phyloP scores from a whole-genome alignment of 805 yeast species.

The Priceomyces melissophilus region DNA sequence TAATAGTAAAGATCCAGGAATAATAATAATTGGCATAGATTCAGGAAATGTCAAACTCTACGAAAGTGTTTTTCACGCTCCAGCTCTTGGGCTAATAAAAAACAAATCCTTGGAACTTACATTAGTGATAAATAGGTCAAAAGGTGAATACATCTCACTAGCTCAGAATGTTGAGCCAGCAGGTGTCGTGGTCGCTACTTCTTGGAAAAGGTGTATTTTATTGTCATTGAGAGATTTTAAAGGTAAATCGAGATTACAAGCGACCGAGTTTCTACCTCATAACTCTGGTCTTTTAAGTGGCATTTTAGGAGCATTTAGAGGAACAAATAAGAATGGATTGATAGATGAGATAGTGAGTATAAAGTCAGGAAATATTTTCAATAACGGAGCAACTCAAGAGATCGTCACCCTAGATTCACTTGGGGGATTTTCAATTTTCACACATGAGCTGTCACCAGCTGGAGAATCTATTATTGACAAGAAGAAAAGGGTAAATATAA shows the following conservation, averaged over 20 bases:
- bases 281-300: slow-evolving; percentile 6
- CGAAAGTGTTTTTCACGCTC: slow-evolving; percentile 70
- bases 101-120: slow-evolving; percentile 41
- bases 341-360: slow-evolving; percentile 55
- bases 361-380: slow-evolving; percentile 49
- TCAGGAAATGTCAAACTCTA: slow-evolving; percentile 64
- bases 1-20: slow-evolving; percentile 56
- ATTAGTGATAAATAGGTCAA: slow-evolving; percentile 28
- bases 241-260: slow-evolving; percentile 54
- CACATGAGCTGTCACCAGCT: slow-evolving; percentile 25
- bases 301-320: slow-evolving; percentile 5
- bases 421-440: slow-evolving; percentile 35
- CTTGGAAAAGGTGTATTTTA: slow-evolving; percentile 61
- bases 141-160: slow-evolving; percentile 54
- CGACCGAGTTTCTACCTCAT: slow-evolving; percentile 24
- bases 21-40: slow-evolving; percentile 58
- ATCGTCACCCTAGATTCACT: slow-evolving; percentile 44
- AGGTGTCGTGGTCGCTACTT: slow-evolving; percentile 70
- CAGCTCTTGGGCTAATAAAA: slow-evolving; percentile 58
- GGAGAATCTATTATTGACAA: slow-evolving; percentile 26
- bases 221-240: slow-evolving; percentile 62
- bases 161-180: slow-evolving; percentile 67
- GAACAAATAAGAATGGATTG: slow-evolving; percentile 9
- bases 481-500: slow-evolving; percentile 27
- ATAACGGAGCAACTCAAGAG: slow-evolving; percentile 45